These are phyloP conservation scores for Sarocladiaceae sp. DNA, from an alignment of 2,329 filamentous ascomycete species.

Conservation along the genomic window DNA sequence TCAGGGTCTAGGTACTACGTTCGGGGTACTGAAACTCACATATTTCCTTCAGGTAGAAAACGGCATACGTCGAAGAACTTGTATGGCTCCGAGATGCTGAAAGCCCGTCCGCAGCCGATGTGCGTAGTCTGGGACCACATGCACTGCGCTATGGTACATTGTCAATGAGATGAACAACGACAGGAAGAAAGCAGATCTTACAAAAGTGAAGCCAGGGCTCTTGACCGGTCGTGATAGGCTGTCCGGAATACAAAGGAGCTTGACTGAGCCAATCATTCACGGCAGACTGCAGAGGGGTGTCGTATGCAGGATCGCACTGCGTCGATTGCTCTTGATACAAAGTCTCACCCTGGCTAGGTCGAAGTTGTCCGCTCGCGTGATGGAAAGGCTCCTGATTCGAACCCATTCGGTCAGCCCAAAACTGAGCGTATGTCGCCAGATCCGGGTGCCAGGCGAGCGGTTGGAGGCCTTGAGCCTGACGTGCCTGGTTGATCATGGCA, in stretches of 20 bases:
- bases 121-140: slow-evolving; percentile 29
- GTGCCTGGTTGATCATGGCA: slow-evolving; percentile 26
- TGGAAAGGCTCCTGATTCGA: slow-evolving; percentile 23
- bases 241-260: slow-evolving; percentile 23
- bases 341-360: slow-evolving; percentile 30
- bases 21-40: slow-evolving; percentile 21
- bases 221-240: slow-evolving; percentile 25
- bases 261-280: slow-evolving; percentile 27
- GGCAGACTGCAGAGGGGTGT: slow-evolving; percentile 24
- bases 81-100: slow-evolving; percentile 25
- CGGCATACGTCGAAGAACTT: slow-evolving; percentile 30
- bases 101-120: slow-evolving; percentile 29
- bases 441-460: slow-evolving; percentile 25
- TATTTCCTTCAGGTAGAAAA: slow-evolving; percentile 29
- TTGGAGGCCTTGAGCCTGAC: slow-evolving; percentile 21
- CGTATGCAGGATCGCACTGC: slow-evolving; percentile 24
- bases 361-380: slow-evolving; percentile 24
- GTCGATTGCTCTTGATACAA: slow-evolving; percentile 26
- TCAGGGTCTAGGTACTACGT: neutral
- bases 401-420: slow-evolving; percentile 30
- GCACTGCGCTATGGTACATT: slow-evolving; percentile 25
- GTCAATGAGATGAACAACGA: neutral
- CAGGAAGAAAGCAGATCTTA: slow-evolving; percentile 16
- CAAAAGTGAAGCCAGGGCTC: slow-evolving; percentile 33
- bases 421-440: slow-evolving; percentile 26